These are phyloP conservation scores for Tetrastigma voinierianum DNA, from an alignment of 164 flowering plant genomes.

Conservation along the genomic window DNA sequence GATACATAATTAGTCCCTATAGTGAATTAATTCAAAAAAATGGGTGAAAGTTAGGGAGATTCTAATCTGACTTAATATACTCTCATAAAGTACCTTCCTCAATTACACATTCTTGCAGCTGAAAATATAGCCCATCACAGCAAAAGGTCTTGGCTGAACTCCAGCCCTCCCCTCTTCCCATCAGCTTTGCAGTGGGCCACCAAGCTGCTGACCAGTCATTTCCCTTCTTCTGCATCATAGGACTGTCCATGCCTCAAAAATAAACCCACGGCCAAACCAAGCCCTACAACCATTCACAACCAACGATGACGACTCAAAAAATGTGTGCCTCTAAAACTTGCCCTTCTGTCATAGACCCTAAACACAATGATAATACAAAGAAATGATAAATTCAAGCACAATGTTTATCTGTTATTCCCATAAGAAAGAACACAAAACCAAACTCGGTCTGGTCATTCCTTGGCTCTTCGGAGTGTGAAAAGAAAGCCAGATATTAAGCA, in stretches of 20 bases:
- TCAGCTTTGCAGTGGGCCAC: constrained; percentile 78
- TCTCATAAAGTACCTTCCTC: constrained; percentile 66
- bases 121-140: constrained; percentile 91
- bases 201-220: constrained; percentile 77
- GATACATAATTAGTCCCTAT: constrained; percentile 2
- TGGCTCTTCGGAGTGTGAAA: too few species aligned
- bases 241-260: constrained; percentile 82
- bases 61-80: background rate
- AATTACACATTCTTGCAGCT: constrained; percentile 81
- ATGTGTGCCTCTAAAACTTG: too few species aligned
- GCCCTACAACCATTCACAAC: constrained; percentile 43
- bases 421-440: too few species aligned
- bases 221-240: constrained; percentile 70
- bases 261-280: constrained; percentile 82
- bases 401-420: too few species aligned
- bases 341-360: background rate
- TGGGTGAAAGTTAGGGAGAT: background rate
- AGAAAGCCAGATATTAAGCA: background rate
- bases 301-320: background rate
- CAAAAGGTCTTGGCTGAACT: constrained; percentile 78
- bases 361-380: background rate
- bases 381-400: background rate
- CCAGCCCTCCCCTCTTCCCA: constrained; percentile 82
- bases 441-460: too few species aligned
- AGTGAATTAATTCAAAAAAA: background rate